A percentile compares a stretch with the other conserved stretches of the same genome.
phyloP scores from a whole-genome alignment of 495 filamentous ascomycete species.

The Ascobolus immersus region DNA sequence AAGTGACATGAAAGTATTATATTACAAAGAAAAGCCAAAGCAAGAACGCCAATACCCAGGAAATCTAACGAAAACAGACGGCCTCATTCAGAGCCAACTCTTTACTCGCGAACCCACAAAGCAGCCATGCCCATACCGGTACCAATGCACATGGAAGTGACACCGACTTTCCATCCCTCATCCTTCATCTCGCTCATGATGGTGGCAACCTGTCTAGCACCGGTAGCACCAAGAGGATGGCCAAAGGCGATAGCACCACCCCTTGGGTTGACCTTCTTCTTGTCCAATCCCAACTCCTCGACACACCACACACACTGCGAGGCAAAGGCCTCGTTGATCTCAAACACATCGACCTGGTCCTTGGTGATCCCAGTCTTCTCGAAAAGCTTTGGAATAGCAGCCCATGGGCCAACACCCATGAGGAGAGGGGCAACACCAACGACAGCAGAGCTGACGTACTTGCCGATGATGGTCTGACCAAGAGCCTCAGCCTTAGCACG shows the following conservation, averaged over 20 bases:
- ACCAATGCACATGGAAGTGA: slow-evolving; percentile 91
- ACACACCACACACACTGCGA: slow-evolving; percentile 84
- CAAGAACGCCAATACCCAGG: no score
- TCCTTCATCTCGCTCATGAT: slow-evolving; percentile 68
- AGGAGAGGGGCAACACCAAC: slow-evolving; percentile 79
- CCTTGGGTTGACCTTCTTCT: slow-evolving; percentile 81
- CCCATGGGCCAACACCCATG: slow-evolving; percentile 92
- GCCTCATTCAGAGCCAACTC: neutral
- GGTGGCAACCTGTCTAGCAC: slow-evolving; percentile 78
- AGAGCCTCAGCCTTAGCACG: slow-evolving; percentile 71
- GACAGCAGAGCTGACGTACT: slow-evolving; percentile 60
- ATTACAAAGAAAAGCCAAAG: no score
- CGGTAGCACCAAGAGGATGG: slow-evolving; percentile 85
- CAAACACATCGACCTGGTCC: slow-evolving; percentile 86
- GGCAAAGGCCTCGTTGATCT: slow-evolving; percentile 99
- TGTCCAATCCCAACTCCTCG: slow-evolving; percentile 58
- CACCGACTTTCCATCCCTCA: slow-evolving; percentile 55
- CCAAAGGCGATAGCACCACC: slow-evolving; percentile 97
- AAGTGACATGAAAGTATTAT: no score
- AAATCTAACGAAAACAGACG: no score
- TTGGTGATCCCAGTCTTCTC: slow-evolving; percentile 62
- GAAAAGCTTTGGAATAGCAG: slow-evolving; percentile 78
- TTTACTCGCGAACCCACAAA: slow-evolving; percentile 70
- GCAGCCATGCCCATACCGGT: slow-evolving; percentile 96
- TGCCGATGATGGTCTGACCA: slow-evolving; percentile 69